These are phyloP conservation scores for Backusella australiensis DNA, from an alignment of 192 early-diverging fungal genomes.

Conservation along the genomic window DNA sequence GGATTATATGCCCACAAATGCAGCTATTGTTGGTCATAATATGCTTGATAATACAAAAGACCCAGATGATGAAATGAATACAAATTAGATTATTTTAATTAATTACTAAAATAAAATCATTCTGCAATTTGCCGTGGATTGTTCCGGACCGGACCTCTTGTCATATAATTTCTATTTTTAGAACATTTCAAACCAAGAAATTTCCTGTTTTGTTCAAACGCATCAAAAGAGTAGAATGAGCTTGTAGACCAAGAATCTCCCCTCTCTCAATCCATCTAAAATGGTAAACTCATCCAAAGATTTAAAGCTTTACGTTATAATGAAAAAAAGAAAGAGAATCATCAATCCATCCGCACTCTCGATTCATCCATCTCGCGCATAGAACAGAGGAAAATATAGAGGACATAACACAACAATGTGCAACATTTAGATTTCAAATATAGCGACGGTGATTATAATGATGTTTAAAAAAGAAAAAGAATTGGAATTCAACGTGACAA, in stretches of 20 bases:
- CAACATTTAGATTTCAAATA: too few species aligned
- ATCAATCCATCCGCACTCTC: background rate
- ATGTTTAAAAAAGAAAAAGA: background rate
- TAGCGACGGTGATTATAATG: background rate
- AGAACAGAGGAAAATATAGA: background rate
- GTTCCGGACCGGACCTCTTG: background rate
- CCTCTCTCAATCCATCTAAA: constrained; percentile 8
- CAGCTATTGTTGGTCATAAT: constrained; percentile 27
- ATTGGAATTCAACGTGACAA: background rate
- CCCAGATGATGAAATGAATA: background rate
- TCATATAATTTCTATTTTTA: background rate
- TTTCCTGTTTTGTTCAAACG: background rate
- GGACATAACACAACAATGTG: too few species aligned
- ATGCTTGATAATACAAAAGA: background rate
- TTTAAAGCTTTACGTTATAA: background rate
- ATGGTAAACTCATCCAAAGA: background rate
- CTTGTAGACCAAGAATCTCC: background rate
- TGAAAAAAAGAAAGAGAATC: background rate
- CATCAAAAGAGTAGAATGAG: background rate
- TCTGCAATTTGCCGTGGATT: background rate
- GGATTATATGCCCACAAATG: constrained; percentile 50
- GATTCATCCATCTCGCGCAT: background rate
- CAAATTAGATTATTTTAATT: background rate
- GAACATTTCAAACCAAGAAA: background rate
- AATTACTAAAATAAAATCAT: background rate